These are phyloP conservation scores for Lobosporangium transversale DNA, from an alignment of 192 early-diverging fungal genomes.

Conservation along the genomic window DNA sequence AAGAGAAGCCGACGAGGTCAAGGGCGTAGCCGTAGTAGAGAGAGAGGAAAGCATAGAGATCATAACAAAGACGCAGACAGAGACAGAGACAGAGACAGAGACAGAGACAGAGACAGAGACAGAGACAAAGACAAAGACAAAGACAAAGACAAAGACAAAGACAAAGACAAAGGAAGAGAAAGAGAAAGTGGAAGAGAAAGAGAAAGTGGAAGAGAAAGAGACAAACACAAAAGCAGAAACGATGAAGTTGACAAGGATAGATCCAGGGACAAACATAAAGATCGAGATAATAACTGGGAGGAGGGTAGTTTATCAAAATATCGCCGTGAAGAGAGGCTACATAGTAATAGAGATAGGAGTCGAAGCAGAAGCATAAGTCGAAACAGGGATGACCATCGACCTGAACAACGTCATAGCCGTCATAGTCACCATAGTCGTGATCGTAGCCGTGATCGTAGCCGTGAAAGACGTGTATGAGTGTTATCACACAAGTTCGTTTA, in stretches of 20 bases:
- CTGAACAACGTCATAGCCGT: not conserved
- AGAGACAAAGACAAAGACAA: too few species aligned
- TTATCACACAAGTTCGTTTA: not conserved
- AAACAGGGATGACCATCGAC: not conserved
- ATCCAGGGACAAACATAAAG: not conserved
- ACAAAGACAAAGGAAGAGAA: too few species aligned
- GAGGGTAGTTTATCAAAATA: not conserved
- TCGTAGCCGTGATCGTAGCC: slow-evolving; percentile 3
- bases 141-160: too few species aligned
- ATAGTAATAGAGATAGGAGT: not conserved
- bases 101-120: too few species aligned
- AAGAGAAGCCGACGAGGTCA: not conserved
- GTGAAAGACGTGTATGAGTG: not conserved
- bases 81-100: not conserved
- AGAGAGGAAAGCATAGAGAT: not conserved
- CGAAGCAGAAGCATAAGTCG: slow-evolving; percentile 1
- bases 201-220: not conserved
- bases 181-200: not conserved
- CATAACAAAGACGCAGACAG: not conserved
- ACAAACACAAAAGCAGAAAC: not conserved
- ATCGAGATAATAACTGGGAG: not conserved
- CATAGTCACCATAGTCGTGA: not conserved
- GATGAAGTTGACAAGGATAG: too few species aligned
- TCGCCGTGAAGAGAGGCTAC: not conserved
- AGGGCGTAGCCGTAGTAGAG: not conserved